Conservation (phyloP, 371 early-diverging fungal genomes). For the Mucor velutinosus region DNA sequence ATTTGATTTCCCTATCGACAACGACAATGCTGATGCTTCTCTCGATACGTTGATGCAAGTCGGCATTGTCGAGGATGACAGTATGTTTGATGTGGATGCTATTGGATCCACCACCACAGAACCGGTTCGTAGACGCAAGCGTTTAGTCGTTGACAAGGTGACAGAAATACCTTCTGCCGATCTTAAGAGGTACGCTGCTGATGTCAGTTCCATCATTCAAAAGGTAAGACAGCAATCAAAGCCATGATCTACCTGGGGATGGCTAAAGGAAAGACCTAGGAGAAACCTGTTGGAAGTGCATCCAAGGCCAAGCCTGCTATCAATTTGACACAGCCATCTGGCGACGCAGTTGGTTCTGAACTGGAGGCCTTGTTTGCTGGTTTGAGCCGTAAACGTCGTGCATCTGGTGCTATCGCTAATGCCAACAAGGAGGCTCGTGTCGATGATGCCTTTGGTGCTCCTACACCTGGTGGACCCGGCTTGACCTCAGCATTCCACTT, state of each 20-base stretch:
- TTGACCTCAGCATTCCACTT: conserved; percentile 17
- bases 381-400: conserved; percentile 23
- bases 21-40: conserved; percentile 8
- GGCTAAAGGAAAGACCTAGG: neutral
- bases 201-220: conserved; percentile 49
- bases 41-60: conserved; percentile 33
- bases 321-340: conserved; percentile 12
- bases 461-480: conserved; percentile 9
- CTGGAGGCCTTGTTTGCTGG: conserved; percentile 16
- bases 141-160: conserved; percentile 66
- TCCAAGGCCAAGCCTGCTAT: neutral
- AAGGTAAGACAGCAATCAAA: conserved; percentile 16
- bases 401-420: neutral
- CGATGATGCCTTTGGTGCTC: conserved; percentile 8
- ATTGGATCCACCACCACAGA: neutral
- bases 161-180: conserved; percentile 70
- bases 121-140: conserved; percentile 50
- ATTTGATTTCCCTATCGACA: conserved; percentile 4
- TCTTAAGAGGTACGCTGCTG: conserved; percentile 49
- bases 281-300: neutral
- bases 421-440: conserved; percentile 7
- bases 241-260: too few species aligned
- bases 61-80: conserved; percentile 34
- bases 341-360: conserved; percentile 6
- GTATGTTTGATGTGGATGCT: conserved; percentile 22